These are phyloP conservation scores for Cetraspora pellucida DNA, from an alignment of 192 early-diverging fungal species.

Conservation along the genomic window DNA sequence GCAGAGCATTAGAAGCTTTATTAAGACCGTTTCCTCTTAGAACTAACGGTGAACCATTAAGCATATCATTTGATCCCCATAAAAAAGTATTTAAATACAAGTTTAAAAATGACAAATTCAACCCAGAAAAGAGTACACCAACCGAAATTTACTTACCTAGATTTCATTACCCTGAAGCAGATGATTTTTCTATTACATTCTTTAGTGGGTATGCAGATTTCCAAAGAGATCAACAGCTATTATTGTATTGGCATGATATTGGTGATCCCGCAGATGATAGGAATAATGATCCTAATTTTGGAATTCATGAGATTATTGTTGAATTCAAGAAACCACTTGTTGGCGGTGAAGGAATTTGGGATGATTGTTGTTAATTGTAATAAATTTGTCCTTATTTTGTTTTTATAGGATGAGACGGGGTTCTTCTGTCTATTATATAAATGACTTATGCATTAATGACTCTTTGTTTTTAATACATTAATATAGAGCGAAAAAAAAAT, in stretches of 20 bases:
- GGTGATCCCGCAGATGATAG: conserved; percentile 11
- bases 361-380: too few species aligned
- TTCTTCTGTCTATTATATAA: too few species aligned
- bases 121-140: conserved; percentile 21
- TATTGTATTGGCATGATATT: conserved; percentile 40
- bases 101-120: conserved; percentile 18
- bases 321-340: neutral
- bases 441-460: too few species aligned
- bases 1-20: conserved; percentile 39
- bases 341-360: too few species aligned
- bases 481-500: too few species aligned
- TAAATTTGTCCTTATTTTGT: too few species aligned
- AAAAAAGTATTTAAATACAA: conserved; percentile 43
- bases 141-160: conserved; percentile 55
- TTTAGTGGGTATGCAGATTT: conserved; percentile 39
- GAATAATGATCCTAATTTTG: neutral
- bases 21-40: conserved; percentile 45
- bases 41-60: conserved; percentile 39
- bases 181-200: conserved; percentile 40
- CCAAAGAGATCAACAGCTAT: conserved; percentile 36
- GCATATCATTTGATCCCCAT: conserved; percentile 39
- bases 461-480: too few species aligned
- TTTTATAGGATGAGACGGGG: too few species aligned
- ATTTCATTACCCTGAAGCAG: conserved; percentile 45
- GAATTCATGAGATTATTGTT: neutral